A percentile compares a stretch with the other conserved stretches of the same genome.
phyloP scores from a whole-genome alignment of 75 land plant species.

The Cunninghamia lanceolata region DNA sequence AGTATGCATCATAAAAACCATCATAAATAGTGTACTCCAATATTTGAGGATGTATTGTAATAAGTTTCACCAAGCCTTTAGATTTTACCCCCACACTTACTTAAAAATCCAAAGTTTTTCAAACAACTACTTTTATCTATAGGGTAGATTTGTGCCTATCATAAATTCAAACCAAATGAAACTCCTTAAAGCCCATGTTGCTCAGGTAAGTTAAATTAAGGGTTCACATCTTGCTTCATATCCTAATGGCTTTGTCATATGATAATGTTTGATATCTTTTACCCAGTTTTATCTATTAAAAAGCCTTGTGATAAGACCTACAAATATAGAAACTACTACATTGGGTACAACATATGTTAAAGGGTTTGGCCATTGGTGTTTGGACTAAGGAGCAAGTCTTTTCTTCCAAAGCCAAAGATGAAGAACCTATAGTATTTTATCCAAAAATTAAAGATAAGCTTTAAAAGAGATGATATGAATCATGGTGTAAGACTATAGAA shows the following conservation, averaged over 20 bases:
- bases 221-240: constrained; percentile 69
- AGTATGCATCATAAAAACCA: constrained; percentile 61
- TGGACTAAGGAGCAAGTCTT: constrained; percentile 72
- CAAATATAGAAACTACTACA: too few species aligned
- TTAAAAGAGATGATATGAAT: constrained; percentile 66
- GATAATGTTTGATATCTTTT: constrained; percentile 19
- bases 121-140: constrained; percentile 55
- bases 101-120: constrained; percentile 65
- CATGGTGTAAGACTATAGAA: constrained; percentile 86
- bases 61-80: constrained; percentile 56
- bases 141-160: constrained; percentile 78
- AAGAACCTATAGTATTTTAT: constrained; percentile 39
- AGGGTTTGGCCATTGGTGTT: constrained; percentile 76
- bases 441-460: constrained; percentile 46
- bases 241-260: constrained; percentile 43
- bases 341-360: constrained; percentile 97
- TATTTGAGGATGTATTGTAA: constrained; percentile 82
- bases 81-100: constrained; percentile 60
- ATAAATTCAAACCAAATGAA: constrained; percentile 57
- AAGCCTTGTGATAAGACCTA: too few species aligned
- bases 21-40: constrained; percentile 77
- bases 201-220: constrained; percentile 66
- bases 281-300: too few species aligned
- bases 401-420: constrained; percentile 22
- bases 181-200: constrained; percentile 63